Percentiles rank a stretch among this genome's conserved stretches.
These are phyloP conservation scores for Citrullus colocynthis DNA, from an alignment of 306 rosid genomes.

Conservation along the genomic window DNA sequence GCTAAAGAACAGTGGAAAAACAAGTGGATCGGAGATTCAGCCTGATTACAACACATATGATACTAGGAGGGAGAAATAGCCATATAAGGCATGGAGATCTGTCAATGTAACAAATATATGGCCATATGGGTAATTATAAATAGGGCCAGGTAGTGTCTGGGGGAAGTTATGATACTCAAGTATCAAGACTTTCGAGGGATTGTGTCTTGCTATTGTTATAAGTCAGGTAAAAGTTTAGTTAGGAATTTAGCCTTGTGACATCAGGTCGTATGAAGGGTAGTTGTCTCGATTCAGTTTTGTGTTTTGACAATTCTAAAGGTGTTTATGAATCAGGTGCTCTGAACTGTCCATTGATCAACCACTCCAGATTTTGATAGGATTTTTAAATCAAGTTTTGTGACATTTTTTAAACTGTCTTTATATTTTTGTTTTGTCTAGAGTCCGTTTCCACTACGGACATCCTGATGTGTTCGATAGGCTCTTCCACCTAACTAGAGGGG, in stretches of 20 bases:
- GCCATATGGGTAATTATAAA: background rate
- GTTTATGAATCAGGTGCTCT: background rate
- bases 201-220: background rate
- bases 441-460: constrained; percentile 99
- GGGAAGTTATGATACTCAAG: background rate
- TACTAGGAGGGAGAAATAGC: too few species aligned
- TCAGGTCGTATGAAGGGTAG: background rate
- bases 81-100: background rate
- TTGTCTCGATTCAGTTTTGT: background rate
- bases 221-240: background rate
- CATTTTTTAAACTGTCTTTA: background rate
- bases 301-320: background rate
- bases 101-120: background rate
- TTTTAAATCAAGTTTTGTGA: background rate
- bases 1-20: too few species aligned
- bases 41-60: too few species aligned
- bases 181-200: background rate
- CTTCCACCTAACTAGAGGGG: constrained; percentile 94
- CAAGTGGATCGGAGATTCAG: too few species aligned
- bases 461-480: constrained; percentile 96
- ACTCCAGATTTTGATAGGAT: background rate
- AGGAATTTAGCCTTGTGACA: background rate
- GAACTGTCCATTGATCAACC: background rate
- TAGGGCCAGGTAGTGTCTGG: background rate
- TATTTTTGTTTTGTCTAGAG: constrained; percentile 33